These are phyloP conservation scores for Blastobotrys chiropterorum DNA, from an alignment of 805 yeast genomes.

Conservation along the genomic window DNA sequence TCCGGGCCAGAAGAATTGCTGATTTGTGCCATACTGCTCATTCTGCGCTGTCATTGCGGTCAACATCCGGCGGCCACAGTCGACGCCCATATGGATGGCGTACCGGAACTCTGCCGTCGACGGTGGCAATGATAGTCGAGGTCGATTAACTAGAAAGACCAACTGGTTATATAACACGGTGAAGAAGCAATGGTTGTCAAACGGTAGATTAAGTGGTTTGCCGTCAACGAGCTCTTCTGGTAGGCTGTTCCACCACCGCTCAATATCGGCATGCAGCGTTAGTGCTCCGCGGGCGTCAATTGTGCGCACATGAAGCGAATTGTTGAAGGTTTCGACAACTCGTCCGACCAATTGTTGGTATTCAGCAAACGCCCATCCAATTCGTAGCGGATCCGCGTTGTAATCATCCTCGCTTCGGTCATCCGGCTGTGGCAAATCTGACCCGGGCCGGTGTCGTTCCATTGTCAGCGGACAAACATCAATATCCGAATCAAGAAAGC, in stretches of 20 bases:
- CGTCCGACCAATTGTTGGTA: conserved; percentile 1
- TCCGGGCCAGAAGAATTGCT: conserved; percentile 7
- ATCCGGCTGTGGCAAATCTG: not conserved
- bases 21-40: not conserved
- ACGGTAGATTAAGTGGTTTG: not conserved
- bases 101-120: conserved; percentile 4
- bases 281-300: conserved; percentile 2
- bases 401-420: not conserved
- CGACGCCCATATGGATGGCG: conserved; percentile 6
- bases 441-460: conserved; percentile 3
- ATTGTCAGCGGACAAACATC: conserved; percentile 4
- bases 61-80: not conserved
- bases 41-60: not conserved
- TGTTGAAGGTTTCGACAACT: conserved; percentile 4
- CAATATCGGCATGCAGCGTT: conserved; percentile 5
- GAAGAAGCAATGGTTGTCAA: conserved; percentile 5
- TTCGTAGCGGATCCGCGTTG: not conserved
- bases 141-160: conserved; percentile 1
- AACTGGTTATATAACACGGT: conserved; percentile 3
- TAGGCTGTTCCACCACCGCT: conserved; percentile 4
- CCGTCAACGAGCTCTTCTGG: conserved; percentile 3
- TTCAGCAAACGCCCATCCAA: conserved; percentile 1
- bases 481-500: conserved; percentile 5
- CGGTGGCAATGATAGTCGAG: conserved; percentile 4
- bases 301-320: not conserved